Percentiles rank a stretch among this genome's conserved stretches.
Evolutionary conservation across 805 yeast species (phyloP).

Genomic region (Nakazawaea ambrosiae): DNA sequence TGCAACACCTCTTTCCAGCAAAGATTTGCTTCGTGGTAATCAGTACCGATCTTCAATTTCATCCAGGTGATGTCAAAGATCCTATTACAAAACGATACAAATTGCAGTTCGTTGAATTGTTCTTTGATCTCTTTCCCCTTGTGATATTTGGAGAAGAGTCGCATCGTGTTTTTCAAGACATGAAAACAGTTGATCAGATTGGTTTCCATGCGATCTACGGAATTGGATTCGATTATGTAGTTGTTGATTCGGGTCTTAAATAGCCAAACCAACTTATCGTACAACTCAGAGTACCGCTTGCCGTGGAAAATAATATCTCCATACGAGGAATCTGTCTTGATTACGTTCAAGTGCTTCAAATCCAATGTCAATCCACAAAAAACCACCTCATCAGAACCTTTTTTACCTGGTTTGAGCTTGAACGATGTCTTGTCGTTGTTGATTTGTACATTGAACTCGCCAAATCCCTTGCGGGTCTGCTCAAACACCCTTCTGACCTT

Average conservation of each 20-base stretch:
- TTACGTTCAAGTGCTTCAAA: conserved; percentile 24
- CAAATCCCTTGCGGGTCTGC: conserved; percentile 28
- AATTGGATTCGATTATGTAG: conserved; percentile 10
- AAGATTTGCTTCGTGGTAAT: neutral
- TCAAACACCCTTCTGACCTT: conserved; percentile 24
- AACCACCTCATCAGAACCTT: conserved; percentile 14
- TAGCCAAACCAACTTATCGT: conserved; percentile 18
- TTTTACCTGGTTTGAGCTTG: conserved; percentile 9
- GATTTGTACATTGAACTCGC: conserved; percentile 33
- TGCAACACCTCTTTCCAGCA: neutral
- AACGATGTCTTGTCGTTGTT: conserved; percentile 32
- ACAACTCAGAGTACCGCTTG: conserved; percentile 16
- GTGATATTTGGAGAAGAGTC: neutral
- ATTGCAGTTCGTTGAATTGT: neutral
- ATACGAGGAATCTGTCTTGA: conserved; percentile 24
- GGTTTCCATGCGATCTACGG: neutral
- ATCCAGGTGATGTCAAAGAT: neutral
- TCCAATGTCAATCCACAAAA: conserved; percentile 39
- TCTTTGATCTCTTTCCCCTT: neutral
- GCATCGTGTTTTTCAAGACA: conserved; percentile 3
- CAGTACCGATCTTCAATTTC: neutral
- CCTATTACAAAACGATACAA: neutral
- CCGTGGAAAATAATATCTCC: conserved; percentile 11
- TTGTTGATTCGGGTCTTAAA: conserved; percentile 26
- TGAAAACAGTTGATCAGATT: conserved; percentile 5